Percentiles rank a stretch among this genome's conserved stretches.
Conservation (phyloP, 495 filamentous ascomycete species). For the Venustampulla echinocandica region DNA sequence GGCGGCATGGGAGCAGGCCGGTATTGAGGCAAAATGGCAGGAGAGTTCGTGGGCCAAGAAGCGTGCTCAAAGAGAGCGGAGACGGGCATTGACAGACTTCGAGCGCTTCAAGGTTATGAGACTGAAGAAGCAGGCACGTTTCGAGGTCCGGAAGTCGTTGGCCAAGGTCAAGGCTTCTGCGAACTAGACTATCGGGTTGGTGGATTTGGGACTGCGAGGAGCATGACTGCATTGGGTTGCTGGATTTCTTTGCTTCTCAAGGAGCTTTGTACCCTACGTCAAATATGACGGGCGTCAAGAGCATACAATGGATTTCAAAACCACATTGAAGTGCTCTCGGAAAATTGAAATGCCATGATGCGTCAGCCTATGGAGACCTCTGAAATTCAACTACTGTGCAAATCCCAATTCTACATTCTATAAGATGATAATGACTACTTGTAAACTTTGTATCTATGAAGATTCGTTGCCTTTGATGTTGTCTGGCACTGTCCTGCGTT, state of each 20-base stretch:
- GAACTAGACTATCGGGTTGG: conserved; percentile 11
- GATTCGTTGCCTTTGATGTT: too few species aligned
- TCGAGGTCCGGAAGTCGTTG: conserved; percentile 88
- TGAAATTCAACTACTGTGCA: neutral
- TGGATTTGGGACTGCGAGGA: conserved; percentile 17
- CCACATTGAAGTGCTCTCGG: conserved; percentile 17
- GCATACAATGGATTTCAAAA: conserved; percentile 28
- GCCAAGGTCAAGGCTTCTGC: conserved; percentile 24
- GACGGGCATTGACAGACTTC: conserved; percentile 90
- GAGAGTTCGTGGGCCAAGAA: conserved; percentile 86
- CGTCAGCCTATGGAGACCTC: neutral
- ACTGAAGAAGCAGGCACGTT: conserved; percentile 95
- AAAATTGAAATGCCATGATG: conserved; percentile 2
- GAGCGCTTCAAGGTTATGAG: conserved; percentile 99
- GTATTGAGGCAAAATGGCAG: conserved; percentile 85
- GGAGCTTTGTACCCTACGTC: conserved; percentile 27
- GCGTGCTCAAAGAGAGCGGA: conserved; percentile 69
- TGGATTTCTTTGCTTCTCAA: conserved; percentile 26
- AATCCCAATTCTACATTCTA: neutral
- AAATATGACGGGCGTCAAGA: conserved; percentile 26
- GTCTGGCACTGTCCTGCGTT: too few species aligned
- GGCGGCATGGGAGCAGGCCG: conserved; percentile 75
- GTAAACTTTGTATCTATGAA: too few species aligned
- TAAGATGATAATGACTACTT: too few species aligned
- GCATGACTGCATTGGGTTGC: conserved; percentile 27